Evolutionary conservation across 192 early-diverging fungal genomes (phyloP), one percentile per base, ranked within the genome.

Genomic region (Mortierella claussenii): DNA sequence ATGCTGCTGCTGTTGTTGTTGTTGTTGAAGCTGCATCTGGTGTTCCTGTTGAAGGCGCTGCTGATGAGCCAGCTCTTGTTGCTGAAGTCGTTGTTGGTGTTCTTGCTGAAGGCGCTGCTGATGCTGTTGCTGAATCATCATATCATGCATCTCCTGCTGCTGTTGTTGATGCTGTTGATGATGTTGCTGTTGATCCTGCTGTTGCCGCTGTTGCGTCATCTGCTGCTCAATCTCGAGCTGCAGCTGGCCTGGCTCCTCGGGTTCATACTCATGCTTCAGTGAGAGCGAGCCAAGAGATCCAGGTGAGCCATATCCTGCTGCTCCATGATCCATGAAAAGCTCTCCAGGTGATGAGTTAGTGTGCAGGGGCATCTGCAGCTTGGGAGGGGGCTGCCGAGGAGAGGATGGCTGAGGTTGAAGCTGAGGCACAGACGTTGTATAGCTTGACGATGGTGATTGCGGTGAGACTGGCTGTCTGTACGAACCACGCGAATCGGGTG

Each of bases 61-160:
- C 43, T 74, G 68, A 65, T 81, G 79, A 58, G 79, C 79, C 69
- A 87, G 81, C 73, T 89, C 83, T 69, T 87, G 80, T 57, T 64
- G 54, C 15, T 75, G 79, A 6, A 55, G 68, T 66, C 73, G 80
- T 27, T 74, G 65, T 34, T 79, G 82, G 31, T 61, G 53, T 37
- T 49, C 48, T 9, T 62, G 60, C 28, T 67, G 73, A 48, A 37
- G 73, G 6, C 31, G 63, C 59, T 58, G 68, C 57, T 31, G 63
- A 49, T 58, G 63, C 50, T 82, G 79, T 43, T 70, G 79, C 65
- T 67, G 69, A 17, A 40, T 52, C 28, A 53, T 32, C 30, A 32
- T 30, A 28, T 53, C 28, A 32, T 32, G 47, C 47, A 49, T 24
- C 47, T 49, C 20, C 24, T 51, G 49, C 20, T 42, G 34, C 34